Evolutionary conservation across 2,329 filamentous ascomycete genomes (phyloP).

Genomic region (Venturia aucupariae): DNA sequence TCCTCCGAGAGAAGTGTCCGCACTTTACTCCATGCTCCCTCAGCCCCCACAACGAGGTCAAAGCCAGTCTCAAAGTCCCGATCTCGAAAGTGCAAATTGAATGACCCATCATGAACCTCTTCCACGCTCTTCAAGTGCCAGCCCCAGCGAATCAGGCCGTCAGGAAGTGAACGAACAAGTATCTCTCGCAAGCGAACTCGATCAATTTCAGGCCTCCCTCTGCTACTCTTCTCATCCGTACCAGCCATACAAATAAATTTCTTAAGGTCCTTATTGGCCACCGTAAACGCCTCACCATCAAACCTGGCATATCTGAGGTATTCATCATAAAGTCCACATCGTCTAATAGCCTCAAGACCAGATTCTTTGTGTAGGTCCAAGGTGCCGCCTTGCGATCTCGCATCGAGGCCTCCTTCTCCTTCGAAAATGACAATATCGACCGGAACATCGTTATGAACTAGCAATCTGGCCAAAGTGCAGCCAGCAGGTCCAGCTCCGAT

Average conservation of each 20-base stretch:
- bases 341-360: constrained; percentile 23
- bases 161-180: constrained; percentile 28
- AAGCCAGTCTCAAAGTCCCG: constrained; percentile 23
- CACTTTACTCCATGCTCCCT: constrained; percentile 38
- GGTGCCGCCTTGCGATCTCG: constrained; percentile 20
- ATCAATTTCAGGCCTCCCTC: constrained; percentile 32
- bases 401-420: constrained; percentile 12
- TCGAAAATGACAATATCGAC: constrained; percentile 24
- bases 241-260: constrained; percentile 9
- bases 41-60: constrained; percentile 39
- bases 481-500: constrained; percentile 26
- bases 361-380: constrained; percentile 24
- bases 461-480: constrained; percentile 23
- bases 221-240: constrained; percentile 7
- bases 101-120: not conserved
- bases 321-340: constrained; percentile 23
- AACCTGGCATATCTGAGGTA: constrained; percentile 23
- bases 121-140: constrained; percentile 17
- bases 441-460: constrained; percentile 19
- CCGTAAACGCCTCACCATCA: constrained; percentile 18
- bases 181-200: constrained; percentile 28
- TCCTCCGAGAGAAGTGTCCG: constrained; percentile 20
- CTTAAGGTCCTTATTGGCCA: constrained; percentile 10
- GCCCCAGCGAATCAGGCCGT: constrained; percentile 28
- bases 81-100: not conserved